A percentile compares a stretch with the other conserved stretches of the same genome.
Evolutionary conservation across 2,329 filamentous ascomycete species (phyloP).

Genomic region (Venturia carpophila): DNA sequence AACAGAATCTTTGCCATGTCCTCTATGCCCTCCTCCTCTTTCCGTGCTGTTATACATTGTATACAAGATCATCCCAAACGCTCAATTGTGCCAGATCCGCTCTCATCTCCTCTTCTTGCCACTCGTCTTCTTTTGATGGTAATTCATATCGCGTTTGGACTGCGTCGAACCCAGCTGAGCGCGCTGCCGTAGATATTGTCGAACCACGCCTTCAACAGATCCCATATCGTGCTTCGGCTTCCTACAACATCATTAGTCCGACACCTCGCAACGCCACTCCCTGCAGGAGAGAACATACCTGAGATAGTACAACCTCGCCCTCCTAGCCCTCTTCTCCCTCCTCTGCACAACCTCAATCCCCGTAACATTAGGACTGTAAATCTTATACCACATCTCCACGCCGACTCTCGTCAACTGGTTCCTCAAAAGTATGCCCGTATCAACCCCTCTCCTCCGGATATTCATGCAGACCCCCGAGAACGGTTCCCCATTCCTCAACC

Average conservation of each 20-base stretch:
- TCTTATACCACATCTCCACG: constrained; percentile 96
- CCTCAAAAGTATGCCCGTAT: constrained; percentile 79
- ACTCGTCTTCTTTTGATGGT: constrained; percentile 8
- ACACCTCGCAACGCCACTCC: constrained; percentile 17
- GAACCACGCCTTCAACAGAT: constrained; percentile 72
- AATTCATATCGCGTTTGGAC: neutral
- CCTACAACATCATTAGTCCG: constrained; percentile 26
- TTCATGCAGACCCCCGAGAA: constrained; percentile 84
- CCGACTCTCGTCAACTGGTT: constrained; percentile 80
- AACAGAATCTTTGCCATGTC: neutral
- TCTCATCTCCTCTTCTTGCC: constrained; percentile 12
- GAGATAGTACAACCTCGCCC: constrained; percentile 87
- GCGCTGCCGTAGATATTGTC: constrained; percentile 44
- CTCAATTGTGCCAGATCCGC: neutral
- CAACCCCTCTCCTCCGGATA: constrained; percentile 78
- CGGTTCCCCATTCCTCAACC: constrained; percentile 75
- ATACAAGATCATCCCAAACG: neutral
- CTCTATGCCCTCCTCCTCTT: neutral
- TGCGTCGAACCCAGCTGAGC: constrained; percentile 14
- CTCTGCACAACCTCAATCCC: constrained; percentile 92
- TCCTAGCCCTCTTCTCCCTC: constrained; percentile 71
- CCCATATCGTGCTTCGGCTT: constrained; percentile 81
- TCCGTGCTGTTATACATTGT: constrained; percentile 4
- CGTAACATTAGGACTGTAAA: constrained; percentile 82
- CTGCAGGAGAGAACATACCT: constrained; percentile 38